Evolutionary conservation across 2,329 filamentous ascomycete genomes (phyloP).

Genomic region (Periconia sp.): DNA sequence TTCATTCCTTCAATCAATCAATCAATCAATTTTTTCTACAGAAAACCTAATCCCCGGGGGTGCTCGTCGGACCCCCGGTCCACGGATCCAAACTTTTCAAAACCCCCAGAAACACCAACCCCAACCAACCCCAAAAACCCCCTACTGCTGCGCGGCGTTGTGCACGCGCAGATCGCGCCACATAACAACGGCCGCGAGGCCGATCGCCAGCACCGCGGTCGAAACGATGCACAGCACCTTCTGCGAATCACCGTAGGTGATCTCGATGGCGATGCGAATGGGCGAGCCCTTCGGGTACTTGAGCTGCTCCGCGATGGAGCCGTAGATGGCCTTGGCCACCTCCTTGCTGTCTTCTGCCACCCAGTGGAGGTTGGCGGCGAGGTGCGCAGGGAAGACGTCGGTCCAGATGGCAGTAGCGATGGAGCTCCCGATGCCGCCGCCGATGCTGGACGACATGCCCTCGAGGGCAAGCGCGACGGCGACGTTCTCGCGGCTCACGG

Average conservation of each 20-base stretch:
- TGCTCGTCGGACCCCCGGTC: too few relatives aligned
- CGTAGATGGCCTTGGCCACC: slow-evolving; percentile 48
- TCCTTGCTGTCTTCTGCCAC: slow-evolving; percentile 26
- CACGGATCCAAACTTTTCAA: too few relatives aligned
- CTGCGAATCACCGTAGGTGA: slow-evolving; percentile 38
- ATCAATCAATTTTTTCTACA: too few relatives aligned
- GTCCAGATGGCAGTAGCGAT: slow-evolving; percentile 67
- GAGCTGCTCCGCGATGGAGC: slow-evolving; percentile 56
- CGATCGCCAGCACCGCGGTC: slow-evolving; percentile 25
- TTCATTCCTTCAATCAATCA: too few relatives aligned
- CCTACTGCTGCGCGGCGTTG: slow-evolving; percentile 12
- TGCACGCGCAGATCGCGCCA: slow-evolving; percentile 34
- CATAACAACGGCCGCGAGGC: slow-evolving; percentile 23
- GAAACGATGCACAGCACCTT: slow-evolving; percentile 43
- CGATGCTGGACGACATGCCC: slow-evolving; percentile 63
- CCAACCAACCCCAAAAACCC: neutral
- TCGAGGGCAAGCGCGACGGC: slow-evolving; percentile 46
- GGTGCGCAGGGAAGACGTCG: slow-evolving; percentile 53
- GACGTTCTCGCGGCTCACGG: slow-evolving; percentile 46
- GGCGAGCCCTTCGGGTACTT: slow-evolving; percentile 51
- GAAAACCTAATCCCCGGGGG: too few relatives aligned
- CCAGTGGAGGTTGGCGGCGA: slow-evolving; percentile 49
- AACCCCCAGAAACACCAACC: too few relatives aligned
- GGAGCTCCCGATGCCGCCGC: slow-evolving; percentile 44
- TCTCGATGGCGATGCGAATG: slow-evolving; percentile 42